A percentile compares a stretch with the other conserved stretches of the same genome.
phyloP scores from a whole-genome alignment of 352 stramenopile genomes.

The Thraustochytrium striatum region DNA sequence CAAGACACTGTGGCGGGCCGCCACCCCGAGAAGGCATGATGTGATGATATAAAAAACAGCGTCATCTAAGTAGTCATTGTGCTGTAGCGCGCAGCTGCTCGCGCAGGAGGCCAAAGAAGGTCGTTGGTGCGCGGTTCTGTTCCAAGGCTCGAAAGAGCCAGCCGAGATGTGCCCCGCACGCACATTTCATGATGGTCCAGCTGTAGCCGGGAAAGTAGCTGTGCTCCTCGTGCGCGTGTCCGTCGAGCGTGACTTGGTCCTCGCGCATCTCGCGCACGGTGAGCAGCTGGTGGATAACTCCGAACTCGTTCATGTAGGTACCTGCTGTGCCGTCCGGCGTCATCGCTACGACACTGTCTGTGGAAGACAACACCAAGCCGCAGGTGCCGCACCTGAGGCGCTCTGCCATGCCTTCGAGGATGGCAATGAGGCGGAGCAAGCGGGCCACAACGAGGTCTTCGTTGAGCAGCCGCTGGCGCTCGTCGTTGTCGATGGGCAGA shows the following conservation, averaged over 20 bases:
- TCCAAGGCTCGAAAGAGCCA: background rate
- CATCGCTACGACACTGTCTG: background rate
- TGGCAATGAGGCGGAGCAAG: background rate
- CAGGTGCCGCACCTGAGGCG: background rate
- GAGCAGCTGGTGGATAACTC: constrained; percentile 9
- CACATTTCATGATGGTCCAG: constrained; percentile 1
- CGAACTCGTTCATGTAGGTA: constrained; percentile 18
- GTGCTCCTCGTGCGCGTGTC: too few relatives aligned
- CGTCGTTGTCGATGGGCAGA: constrained; percentile 2
- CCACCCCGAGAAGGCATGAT: background rate
- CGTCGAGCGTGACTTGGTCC: background rate
- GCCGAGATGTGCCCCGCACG: background rate
- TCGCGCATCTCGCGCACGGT: too few relatives aligned
- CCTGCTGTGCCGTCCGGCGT: background rate
- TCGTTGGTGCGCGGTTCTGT: background rate
- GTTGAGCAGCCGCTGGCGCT: background rate
- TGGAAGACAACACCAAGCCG: background rate
- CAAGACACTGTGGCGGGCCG: background rate
- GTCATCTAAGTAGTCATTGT: background rate
- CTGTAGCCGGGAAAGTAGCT: constrained; percentile 16
- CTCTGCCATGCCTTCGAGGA: background rate
- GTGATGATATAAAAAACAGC: background rate
- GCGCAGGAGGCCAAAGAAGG: constrained; percentile 14
- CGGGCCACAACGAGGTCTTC: background rate
- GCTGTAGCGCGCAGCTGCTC: background rate